phyloP scores from a whole-genome alignment of 768 basidiomycete species.

The Dioszegia crocea region DNA sequence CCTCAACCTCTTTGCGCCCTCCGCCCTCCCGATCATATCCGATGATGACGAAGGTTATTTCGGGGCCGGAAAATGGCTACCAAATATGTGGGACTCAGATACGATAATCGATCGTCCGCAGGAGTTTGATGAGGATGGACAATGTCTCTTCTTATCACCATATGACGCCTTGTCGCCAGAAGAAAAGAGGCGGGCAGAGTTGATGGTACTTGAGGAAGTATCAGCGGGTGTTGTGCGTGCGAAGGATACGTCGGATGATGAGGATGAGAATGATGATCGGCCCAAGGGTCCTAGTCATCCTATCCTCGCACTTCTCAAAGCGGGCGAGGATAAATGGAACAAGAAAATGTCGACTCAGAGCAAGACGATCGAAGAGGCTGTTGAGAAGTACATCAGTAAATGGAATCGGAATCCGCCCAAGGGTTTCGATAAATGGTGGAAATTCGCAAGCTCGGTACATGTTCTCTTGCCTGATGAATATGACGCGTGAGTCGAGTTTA shows the following conservation, averaged over 20 bases:
- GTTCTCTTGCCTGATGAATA: constrained; percentile 50
- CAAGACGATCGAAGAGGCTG: constrained; percentile 70
- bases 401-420: constrained; percentile 76
- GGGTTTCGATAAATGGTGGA: constrained; percentile 81
- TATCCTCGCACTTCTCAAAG: constrained; percentile 74
- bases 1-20: constrained; percentile 39
- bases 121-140: constrained; percentile 48
- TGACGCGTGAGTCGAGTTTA: constrained; percentile 35
- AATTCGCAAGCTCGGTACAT: constrained; percentile 39
- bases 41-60: constrained; percentile 34
- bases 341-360: constrained; percentile 69
- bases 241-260: constrained; percentile 10
- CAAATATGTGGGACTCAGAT: constrained; percentile 34
- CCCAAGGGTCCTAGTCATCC: constrained; percentile 55
- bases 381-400: constrained; percentile 71
- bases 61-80: constrained; percentile 46
- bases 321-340: constrained; percentile 72
- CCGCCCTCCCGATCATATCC: constrained; percentile 26
- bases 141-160: constrained; percentile 46
- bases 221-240: constrained; percentile 39
- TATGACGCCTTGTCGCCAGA: constrained; percentile 39
- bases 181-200: constrained; percentile 43
- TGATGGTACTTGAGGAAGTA: constrained; percentile 34
- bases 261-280: constrained; percentile 11
- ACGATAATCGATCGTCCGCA: constrained; percentile 25